Conservation (phyloP, 257 asterid genomes). For the Solanum neorickii region DNA sequence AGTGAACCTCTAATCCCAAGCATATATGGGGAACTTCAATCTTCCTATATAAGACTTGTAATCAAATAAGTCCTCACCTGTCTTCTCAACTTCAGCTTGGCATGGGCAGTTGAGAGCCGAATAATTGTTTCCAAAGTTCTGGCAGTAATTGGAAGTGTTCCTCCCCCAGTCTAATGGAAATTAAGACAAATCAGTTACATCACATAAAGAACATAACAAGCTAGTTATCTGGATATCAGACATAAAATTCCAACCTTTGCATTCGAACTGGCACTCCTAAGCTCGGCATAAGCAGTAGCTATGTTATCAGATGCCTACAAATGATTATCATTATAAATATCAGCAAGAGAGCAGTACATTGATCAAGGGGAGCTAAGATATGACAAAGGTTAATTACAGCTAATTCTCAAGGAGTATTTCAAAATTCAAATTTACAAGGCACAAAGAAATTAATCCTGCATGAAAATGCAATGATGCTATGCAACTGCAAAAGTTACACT, state of each 20-base stretch:
- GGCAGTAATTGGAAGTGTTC: conserved; percentile 96
- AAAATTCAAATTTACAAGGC: not conserved
- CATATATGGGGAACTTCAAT: not conserved
- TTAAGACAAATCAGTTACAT: not conserved
- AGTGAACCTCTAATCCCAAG: not conserved
- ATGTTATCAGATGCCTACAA: conserved; percentile 86
- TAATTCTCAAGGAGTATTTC: not conserved
- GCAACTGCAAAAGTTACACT: not conserved
- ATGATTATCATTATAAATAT: conserved; percentile 6
- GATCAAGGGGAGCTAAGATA: not conserved
- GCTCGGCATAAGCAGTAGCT: conserved; percentile 88
- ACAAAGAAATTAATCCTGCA: not conserved
- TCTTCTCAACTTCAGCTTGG: conserved; percentile 76
- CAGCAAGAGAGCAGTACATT: conserved; percentile 1
- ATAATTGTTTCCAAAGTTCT: conserved; percentile 94
- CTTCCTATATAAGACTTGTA: not conserved
- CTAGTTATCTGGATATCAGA: not conserved
- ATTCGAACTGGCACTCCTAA: conserved; percentile 76
- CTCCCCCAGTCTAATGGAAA: conserved; percentile 52
- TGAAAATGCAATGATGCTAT: not conserved
- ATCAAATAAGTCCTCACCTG: conserved; percentile 35
- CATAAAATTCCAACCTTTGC: conserved; percentile 44
- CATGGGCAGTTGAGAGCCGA: conserved; percentile 95
- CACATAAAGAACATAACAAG: not conserved
- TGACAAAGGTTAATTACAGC: not conserved